These are phyloP conservation scores for Fallopia convolvulus DNA, from an alignment of 148 eudicot genomes.

Conservation along the genomic window DNA sequence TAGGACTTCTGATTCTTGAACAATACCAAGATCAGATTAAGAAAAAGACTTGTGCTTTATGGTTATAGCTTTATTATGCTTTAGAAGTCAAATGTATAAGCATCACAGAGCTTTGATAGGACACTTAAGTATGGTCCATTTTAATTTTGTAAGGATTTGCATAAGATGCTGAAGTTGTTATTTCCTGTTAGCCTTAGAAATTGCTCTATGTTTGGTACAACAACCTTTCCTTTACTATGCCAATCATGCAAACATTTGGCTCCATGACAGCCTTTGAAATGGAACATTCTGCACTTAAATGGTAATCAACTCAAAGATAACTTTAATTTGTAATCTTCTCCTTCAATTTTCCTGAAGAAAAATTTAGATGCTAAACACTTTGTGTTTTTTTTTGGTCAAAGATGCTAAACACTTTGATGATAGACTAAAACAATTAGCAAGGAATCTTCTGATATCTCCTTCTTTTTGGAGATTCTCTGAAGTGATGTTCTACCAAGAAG, in stretches of 20 bases:
- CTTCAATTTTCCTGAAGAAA: too few relatives aligned
- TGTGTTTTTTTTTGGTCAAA: too few relatives aligned
- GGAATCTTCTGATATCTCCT: background rate
- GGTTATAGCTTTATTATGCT: too few relatives aligned
- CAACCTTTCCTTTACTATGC: constrained; percentile 3
- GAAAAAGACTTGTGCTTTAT: too few relatives aligned
- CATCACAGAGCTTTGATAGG: too few relatives aligned
- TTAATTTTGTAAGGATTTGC: too few relatives aligned
- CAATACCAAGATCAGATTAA: too few relatives aligned
- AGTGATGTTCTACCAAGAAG: background rate
- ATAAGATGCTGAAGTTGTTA: background rate
- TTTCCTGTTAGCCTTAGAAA: background rate
- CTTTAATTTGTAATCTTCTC: too few relatives aligned
- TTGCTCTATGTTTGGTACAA: background rate
- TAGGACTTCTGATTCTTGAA: too few relatives aligned
- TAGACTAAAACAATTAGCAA: constrained; percentile 1
- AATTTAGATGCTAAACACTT: background rate
- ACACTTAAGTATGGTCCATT: too few relatives aligned
- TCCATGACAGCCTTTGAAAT: constrained; percentile 14
- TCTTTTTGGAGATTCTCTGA: constrained; percentile 6
- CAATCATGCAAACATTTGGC: constrained; percentile 18
- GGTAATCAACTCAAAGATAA: too few relatives aligned
- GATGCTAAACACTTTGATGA: background rate
- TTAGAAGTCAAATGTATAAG: too few relatives aligned
- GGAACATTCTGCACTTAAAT: constrained; percentile 4